Percentiles rank a stretch among this genome's conserved stretches.
phyloP scores from a whole-genome alignment of 2,329 filamentous ascomycete genomes.

The Apiospora aurea region DNA sequence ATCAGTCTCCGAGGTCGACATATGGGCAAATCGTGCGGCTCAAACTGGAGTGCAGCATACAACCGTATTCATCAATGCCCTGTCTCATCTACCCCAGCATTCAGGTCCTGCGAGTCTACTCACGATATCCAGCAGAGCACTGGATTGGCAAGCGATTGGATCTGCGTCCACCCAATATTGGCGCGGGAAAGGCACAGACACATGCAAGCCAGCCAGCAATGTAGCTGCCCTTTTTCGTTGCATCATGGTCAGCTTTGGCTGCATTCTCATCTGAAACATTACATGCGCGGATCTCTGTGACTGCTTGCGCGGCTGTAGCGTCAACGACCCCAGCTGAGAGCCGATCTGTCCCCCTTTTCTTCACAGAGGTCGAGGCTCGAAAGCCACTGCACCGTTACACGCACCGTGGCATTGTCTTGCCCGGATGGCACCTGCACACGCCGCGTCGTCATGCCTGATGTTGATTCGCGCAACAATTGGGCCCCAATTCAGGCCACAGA shows the following conservation, averaged over 20 bases:
- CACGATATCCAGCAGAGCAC: background rate
- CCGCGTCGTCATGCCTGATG: slow-evolving; percentile 8
- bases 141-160: background rate
- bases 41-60: background rate
- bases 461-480: background rate
- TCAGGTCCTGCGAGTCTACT: background rate
- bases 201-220: background rate
- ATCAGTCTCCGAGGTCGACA: background rate
- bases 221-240: background rate
- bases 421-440: background rate
- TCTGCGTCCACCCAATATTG: background rate
- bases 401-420: background rate
- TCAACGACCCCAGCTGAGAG: background rate
- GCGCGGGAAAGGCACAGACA: background rate
- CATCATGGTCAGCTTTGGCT: background rate
- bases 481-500: background rate
- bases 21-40: background rate
- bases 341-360: background rate
- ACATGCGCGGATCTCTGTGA: background rate
- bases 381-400: background rate
- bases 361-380: background rate
- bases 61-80: background rate
- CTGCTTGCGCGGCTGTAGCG: slow-evolving; percentile 1
- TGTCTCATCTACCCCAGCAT: background rate
- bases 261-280: background rate